Conservation (phyloP, 345 rosid genomes). For the Pugionium cornutum region DNA sequence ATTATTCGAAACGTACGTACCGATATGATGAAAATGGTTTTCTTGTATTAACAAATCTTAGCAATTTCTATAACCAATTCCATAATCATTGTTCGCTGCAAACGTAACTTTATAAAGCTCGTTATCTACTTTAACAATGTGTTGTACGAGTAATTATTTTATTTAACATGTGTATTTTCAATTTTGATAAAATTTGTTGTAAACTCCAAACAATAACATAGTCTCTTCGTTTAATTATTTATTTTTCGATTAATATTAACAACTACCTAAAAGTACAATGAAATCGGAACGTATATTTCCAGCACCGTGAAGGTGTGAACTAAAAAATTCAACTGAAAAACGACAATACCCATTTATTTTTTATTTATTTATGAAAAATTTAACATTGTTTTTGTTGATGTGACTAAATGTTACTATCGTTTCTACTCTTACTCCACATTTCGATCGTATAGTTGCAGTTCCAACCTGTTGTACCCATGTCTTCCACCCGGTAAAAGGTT, state of each 20-base stretch:
- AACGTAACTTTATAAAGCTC: too few relatives aligned
- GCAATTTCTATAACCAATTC: too few relatives aligned
- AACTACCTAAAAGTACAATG: background rate
- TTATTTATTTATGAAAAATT: background rate
- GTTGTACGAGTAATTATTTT: too few relatives aligned
- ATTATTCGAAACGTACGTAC: too few relatives aligned
- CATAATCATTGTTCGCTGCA: too few relatives aligned
- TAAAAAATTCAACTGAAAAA: slow-evolving; percentile 1
- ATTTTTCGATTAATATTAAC: background rate
- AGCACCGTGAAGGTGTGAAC: background rate
- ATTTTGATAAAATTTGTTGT: too few relatives aligned
- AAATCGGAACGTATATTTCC: slow-evolving; percentile 1
- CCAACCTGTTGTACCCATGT: slow-evolving; percentile 15
- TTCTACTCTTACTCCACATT: slow-evolving; percentile 12
- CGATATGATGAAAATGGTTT: too few relatives aligned
- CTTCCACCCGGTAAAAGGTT: background rate
- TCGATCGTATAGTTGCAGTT: slow-evolving; percentile 14
- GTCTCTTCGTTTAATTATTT: background rate
- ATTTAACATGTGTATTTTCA: background rate
- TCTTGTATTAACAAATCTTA: too few relatives aligned
- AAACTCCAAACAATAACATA: background rate
- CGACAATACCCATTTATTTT: slow-evolving; percentile 3
- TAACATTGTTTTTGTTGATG: slow-evolving; percentile 28
- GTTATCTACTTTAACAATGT: too few relatives aligned
- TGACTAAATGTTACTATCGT: slow-evolving; percentile 30